phyloP scores from a whole-genome alignment of 148 eudicot species.

The Amaranthus cruentus region DNA sequence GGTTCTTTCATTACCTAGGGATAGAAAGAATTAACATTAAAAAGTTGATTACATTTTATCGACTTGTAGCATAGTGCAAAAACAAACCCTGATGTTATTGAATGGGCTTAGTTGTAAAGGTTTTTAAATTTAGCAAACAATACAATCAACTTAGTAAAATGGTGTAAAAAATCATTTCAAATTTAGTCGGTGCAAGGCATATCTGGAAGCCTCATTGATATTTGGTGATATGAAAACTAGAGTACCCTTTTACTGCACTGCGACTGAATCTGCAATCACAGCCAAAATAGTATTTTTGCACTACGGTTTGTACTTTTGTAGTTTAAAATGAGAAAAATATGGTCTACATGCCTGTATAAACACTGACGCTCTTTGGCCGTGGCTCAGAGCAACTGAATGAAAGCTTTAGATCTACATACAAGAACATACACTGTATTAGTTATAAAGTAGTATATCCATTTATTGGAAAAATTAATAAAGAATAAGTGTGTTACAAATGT shows the following conservation, averaged over 20 bases:
- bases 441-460: background rate
- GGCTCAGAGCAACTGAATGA: conserved; percentile 59
- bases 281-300: too few species aligned
- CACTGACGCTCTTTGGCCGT: conserved; percentile 39
- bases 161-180: too few species aligned
- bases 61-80: too few species aligned
- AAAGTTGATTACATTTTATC: background rate
- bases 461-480: background rate
- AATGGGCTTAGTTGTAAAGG: too few species aligned
- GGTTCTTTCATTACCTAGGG: conserved; percentile 63
- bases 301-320: background rate
- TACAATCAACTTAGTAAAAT: too few species aligned
- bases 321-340: conserved; percentile 3
- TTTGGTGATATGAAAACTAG: too few species aligned
- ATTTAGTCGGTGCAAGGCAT: too few species aligned
- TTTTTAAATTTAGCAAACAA: too few species aligned
- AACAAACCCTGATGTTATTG: too few species aligned
- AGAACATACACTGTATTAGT: background rate
- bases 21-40: background rate
- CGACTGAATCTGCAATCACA: too few species aligned
- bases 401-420: conserved; percentile 57
- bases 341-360: conserved; percentile 63
- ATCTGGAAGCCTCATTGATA: too few species aligned
- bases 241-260: too few species aligned
- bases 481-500: background rate